A percentile compares a stretch with the other conserved stretches of the same genome.
These are phyloP conservation scores for Linum lewisii DNA, from an alignment of 345 rosid species.

Conservation along the genomic window DNA sequence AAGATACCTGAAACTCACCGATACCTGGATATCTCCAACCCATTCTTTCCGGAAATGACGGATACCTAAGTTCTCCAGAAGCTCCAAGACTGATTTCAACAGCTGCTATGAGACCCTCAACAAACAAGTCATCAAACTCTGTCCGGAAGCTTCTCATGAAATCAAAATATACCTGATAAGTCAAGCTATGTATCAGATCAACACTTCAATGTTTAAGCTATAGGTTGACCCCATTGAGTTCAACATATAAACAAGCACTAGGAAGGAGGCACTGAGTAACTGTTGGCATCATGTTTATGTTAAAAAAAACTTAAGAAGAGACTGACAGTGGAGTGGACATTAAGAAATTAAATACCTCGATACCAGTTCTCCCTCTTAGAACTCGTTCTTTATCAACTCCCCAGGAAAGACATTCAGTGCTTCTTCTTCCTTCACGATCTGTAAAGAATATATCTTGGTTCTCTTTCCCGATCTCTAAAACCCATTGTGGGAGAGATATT, in stretches of 20 bases:
- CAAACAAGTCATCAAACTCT: conserved; percentile 79
- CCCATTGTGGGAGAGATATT: conserved; percentile 87
- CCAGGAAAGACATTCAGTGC: conserved; percentile 75
- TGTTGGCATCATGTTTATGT: neutral
- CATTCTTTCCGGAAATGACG: conserved; percentile 73
- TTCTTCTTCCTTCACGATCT: conserved; percentile 83
- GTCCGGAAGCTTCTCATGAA: conserved; percentile 93
- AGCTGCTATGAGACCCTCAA: conserved; percentile 53
- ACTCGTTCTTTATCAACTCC: conserved; percentile 88
- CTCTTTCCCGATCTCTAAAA: conserved; percentile 80
- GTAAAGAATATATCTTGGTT: conserved; percentile 85
- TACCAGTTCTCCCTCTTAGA: conserved; percentile 78
- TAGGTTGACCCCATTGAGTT: neutral
- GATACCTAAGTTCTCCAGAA: conserved; percentile 80
- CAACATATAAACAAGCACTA: neutral
- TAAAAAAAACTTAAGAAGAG: neutral
- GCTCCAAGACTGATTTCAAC: conserved; percentile 91
- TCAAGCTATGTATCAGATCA: too few species aligned
- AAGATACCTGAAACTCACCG: conserved; percentile 95
- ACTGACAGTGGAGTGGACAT: neutral
- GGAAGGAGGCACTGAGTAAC: neutral
- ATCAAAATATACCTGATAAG: conserved; percentile 77
- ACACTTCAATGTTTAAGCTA: too few species aligned
- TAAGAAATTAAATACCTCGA: conserved; percentile 47
- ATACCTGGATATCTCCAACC: conserved; percentile 96